Evolutionary conservation across 495 filamentous ascomycete species (phyloP), one percentile per base, ranked within the genome.

Genomic region (Jackrogersella multiformis): DNA sequence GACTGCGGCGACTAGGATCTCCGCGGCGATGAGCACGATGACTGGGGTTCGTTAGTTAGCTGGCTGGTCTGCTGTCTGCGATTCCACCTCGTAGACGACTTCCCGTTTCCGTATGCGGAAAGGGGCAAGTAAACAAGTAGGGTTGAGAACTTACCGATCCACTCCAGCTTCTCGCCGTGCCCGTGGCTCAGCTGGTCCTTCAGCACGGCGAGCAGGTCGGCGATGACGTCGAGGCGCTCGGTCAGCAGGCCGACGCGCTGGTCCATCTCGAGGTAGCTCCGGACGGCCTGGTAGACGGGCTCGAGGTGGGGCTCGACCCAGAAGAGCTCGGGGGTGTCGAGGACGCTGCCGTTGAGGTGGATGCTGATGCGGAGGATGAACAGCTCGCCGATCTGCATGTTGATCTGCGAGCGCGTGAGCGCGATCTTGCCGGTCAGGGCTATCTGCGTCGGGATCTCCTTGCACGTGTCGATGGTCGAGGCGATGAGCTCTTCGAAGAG

Each of bases 361-460:
- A 99, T 97, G 73, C 94, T 97, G 80, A 99, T 98, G 24, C 94
- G 86, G 9, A 99, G 78, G 71, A 99, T 98, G 77, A 99, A 99
- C 10, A 99, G 86, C 77, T 99, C 92, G 74, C 95, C 95, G 58
- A 99, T 96, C 74, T 97, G 93, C 92, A 97, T 97, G 80, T 97
- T 97, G 84, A 97, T 97, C 73, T 98, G 85, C 24, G 85, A 82
- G 10, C 93, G 86, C 24, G 86, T 90, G 45, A 99, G 87, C 35
- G 90, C 87, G 68, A 98, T 91, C 71, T 92, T 94, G 60, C 95
- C 95, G 0, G 94, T 97, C 64, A 90, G 76, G 0, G 96, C 95
- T 55, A 99, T 94, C 73, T 94, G 91, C 12, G 89, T 87, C 0
- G 95, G 95, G 8, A 98, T 89, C 35, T 93, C 90, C 61, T 96